Evolutionary conservation across 176 grass and related monocot genomes (phyloP), one percentile per base, ranked within the genome.

Genomic region (Secale cereale): DNA sequence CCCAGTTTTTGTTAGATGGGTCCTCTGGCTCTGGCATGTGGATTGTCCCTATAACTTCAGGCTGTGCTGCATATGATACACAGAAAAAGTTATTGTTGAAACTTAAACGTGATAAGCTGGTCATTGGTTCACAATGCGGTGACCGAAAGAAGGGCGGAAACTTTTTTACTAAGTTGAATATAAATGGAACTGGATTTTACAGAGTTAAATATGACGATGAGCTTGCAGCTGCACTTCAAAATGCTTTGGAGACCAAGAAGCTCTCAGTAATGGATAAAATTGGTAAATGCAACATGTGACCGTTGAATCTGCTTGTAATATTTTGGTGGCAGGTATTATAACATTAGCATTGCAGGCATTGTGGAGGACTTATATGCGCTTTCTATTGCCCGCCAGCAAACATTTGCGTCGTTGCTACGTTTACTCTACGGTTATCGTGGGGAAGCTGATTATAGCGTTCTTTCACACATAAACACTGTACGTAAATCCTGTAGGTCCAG

Each of bases 131-230:
- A 65, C 59, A 77, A 30, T 79, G 85, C 75, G 83, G 41, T 76
- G 48, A 82, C 27, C 37, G 60, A 74, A 78, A 75, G 36, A 87
- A 86, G 59, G 62, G 85, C 37, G 74, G 13, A 81, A 46, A 64
- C 54, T 95, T 92, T 87, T 98, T 91, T 91, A 78, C 92, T 81
- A 98, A 94, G 69, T 69, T 95, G 77, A 98, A 98, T 77, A 43
- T 90, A 31, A 73, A 98, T 76, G 93, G 95, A 86, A 93, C 91
- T 29, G 96, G 93, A 48, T 94, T 98, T 81, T 98, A 98, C 80
- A 84, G 96, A 76, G 87, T 95, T 27, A 85, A 94, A 85, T 98
- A 98, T 75, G 93, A 98, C 52, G 86, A 94, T 78, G 68, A 89
- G 79, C 91, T 98, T 87, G 77, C 83, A 72, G 81, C 78, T 83